Percentiles rank a stretch among this genome's conserved stretches.
Evolutionary conservation across 2,329 filamentous ascomycete species (phyloP).

Genomic region (Xylogone sp.): DNA sequence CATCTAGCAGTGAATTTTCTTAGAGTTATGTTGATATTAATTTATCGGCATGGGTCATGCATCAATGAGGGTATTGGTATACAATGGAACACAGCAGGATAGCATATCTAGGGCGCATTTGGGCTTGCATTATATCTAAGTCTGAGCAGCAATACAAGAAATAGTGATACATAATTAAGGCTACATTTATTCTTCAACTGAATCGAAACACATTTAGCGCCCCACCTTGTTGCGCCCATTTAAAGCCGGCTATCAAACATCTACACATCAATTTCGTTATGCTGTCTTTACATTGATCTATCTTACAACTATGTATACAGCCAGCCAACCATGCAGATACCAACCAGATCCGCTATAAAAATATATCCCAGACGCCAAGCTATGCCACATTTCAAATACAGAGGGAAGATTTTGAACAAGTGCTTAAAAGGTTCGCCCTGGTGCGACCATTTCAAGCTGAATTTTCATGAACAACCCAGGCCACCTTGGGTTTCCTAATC

Average conservation of each 20-base stretch:
- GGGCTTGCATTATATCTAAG: not conserved
- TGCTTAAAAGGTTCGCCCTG: constrained; percentile 9
- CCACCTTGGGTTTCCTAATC: constrained; percentile 3
- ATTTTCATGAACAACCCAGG: constrained; percentile 2
- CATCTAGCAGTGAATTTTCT: not conserved
- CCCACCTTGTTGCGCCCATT: not conserved
- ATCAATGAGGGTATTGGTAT: not conserved
- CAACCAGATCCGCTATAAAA: constrained; percentile 10
- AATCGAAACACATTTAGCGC: too few species aligned
- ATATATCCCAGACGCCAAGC: constrained; percentile 27
- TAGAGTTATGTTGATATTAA: not conserved
- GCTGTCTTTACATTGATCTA: not conserved
- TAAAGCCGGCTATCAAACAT: not conserved
- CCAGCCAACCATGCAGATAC: not conserved
- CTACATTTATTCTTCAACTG: too few species aligned
- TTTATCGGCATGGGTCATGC: not conserved
- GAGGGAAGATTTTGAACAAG: constrained; percentile 27
- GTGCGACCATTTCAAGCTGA: constrained; percentile 7
- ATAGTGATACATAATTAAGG: too few species aligned
- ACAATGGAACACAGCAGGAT: not conserved
- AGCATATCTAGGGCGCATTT: not conserved
- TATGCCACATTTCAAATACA: constrained; percentile 23
- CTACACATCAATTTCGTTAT: not conserved
- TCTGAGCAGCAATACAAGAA: not conserved
- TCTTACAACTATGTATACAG: not conserved